Percentiles rank a stretch among this genome's conserved stretches.
phyloP scores from a whole-genome alignment of 129 eudicot species.

The Gnaphalium uliginosum region DNA sequence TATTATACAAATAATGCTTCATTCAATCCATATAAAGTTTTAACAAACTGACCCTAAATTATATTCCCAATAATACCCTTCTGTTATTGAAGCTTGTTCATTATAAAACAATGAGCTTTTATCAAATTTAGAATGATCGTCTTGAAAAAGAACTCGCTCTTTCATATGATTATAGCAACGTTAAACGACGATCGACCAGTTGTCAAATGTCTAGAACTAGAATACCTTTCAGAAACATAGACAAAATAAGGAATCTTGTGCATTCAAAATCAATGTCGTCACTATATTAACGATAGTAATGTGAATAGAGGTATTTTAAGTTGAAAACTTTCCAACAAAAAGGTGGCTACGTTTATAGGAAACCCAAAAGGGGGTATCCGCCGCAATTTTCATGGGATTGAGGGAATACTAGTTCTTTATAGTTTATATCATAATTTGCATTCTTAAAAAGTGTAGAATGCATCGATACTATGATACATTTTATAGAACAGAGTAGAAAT shows the following conservation, averaged over 20 bases:
- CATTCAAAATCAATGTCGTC: not conserved
- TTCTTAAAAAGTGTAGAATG: not conserved
- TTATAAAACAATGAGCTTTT: not conserved
- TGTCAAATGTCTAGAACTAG: conserved; percentile 19
- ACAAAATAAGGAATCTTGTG: conserved; percentile 1
- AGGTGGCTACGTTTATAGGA: conserved; percentile 1
- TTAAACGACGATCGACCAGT: not conserved
- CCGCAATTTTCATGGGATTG: not conserved
- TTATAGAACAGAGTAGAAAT: not conserved
- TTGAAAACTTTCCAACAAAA: not conserved
- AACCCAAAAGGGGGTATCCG: not conserved
- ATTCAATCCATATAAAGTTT: not conserved
- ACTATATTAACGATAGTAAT: not conserved
- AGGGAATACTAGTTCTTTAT: conserved; percentile 1
- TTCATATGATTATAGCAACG: not conserved
- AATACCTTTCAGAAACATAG: not conserved
- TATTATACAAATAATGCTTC: not conserved
- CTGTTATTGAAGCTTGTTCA: not conserved
- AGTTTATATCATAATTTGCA: not conserved
- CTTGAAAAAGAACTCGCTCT: not conserved
- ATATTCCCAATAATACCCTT: not conserved
- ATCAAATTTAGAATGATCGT: not conserved
- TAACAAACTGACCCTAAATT: conserved; percentile 12
- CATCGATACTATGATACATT: not conserved
- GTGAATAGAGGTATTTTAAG: not conserved